Percentiles rank a stretch among this genome's conserved stretches.
Conservation (phyloP, 768 basidiomycete species). For the Tricholoma matsutake region DNA sequence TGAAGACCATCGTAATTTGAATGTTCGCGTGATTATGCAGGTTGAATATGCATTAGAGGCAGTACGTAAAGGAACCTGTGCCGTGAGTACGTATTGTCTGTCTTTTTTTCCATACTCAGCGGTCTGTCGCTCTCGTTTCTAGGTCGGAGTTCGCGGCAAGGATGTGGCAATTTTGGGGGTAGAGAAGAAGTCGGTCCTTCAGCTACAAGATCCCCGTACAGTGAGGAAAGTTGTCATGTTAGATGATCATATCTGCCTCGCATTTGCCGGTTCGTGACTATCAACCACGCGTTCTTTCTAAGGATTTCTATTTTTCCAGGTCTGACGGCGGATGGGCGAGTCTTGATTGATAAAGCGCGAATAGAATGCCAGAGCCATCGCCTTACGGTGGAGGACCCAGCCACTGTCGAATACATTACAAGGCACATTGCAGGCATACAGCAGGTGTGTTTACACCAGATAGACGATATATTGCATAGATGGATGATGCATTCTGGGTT, state of each 20-base stretch:
- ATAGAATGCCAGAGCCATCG: constrained; percentile 98
- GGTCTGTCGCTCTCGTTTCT: neutral
- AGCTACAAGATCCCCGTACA: constrained; percentile 96
- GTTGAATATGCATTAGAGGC: constrained; percentile 99
- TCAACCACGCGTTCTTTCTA: neutral
- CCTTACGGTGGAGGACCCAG: constrained; percentile 96
- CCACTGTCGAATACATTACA: constrained; percentile 97
- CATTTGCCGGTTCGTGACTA: constrained; percentile 80
- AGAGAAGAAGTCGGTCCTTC: constrained; percentile 97
- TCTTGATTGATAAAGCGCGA: constrained; percentile 96
- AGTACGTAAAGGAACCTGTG: constrained; percentile 95
- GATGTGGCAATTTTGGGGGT: constrained; percentile 96
- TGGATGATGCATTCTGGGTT: neutral
- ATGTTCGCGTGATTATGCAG: constrained; percentile 41
- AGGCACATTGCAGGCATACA: constrained; percentile 98
- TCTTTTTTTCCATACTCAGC: neutral
- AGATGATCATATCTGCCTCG: constrained; percentile 95
- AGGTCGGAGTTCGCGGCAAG: constrained; percentile 96
- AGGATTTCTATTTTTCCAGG: constrained; percentile 46
- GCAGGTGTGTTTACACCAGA: constrained; percentile 56
- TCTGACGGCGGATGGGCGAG: constrained; percentile 94
- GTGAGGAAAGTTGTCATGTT: constrained; percentile 98
- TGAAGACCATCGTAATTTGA: constrained; percentile 11
- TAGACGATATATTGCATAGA: neutral
- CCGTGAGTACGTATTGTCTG: constrained; percentile 50